Evolutionary conservation across 805 yeast genomes (phyloP), one percentile per base, ranked within the genome.

Genomic region (Lachancea sp.): DNA sequence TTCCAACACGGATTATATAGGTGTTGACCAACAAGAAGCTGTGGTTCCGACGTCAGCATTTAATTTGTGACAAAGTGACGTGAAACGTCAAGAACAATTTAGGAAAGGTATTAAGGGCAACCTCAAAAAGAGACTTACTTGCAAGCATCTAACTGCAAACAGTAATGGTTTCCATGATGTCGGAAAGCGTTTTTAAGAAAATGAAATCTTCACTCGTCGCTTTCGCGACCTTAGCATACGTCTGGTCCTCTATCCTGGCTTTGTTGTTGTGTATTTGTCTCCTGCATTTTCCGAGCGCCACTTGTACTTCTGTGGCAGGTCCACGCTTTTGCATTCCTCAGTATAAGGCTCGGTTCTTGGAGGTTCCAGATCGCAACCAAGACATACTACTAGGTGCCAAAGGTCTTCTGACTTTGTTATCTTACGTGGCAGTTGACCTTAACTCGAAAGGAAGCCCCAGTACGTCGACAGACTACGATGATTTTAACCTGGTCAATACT

Each of bases 391-490:
- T 33, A 8, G 52, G 55, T 20, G 45, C 54, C 9, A 45, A 54
- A 28, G 60, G 58, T 31, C 47, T 59, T 36, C 30, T 58, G 22
- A 50, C 42, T 23, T 40, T 59, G 17, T 32, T 60, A 8, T 60
- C 64, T 2, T 60, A 53, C 35, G 37, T 60, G 36, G 53, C 61
- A 2, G 40, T 55, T 9, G 63, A 60, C 28, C 49, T 58, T 50
- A 38, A 36, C 25, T 36, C 32, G 16, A 24, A 25, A 7, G 29
- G 24, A 5, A 28, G 13, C 12, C 24, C 34, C 9, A 24, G 30
- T 5, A 20, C 30, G 6, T 24, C 30, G 29, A 34, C 23, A 8
- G 39, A 41, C 18, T 56, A 60, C 42, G 45, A 51, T 22, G 56
- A 57, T 18, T 51, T 52, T n/a, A 51, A 59, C 28, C 39, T 60